Evolutionary conservation across 495 filamentous ascomycete species (phyloP).

Genomic region (Penicillium bovifimosum): DNA sequence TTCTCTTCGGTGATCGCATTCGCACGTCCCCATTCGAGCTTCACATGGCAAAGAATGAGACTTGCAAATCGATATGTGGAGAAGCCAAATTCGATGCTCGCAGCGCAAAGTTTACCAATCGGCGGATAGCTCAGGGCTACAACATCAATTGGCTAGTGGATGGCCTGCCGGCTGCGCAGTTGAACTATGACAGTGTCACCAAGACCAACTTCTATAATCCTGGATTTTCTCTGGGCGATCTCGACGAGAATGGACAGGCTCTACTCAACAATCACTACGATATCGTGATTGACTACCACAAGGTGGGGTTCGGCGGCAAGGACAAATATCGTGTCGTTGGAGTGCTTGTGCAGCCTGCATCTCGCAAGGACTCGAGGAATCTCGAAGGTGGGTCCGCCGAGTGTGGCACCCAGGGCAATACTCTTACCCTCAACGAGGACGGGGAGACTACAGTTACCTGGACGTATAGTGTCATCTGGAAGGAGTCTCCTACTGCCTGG

Average conservation of each 20-base stretch:
- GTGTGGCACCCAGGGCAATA: slow-evolving; percentile 49
- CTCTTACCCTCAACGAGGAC: slow-evolving; percentile 59
- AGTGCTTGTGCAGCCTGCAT: slow-evolving; percentile 76
- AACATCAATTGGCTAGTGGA: slow-evolving; percentile 95
- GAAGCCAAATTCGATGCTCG: slow-evolving; percentile 58
- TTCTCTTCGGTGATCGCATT: slow-evolving; percentile 94
- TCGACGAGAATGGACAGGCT: slow-evolving; percentile 50
- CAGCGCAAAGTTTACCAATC: slow-evolving; percentile 73
- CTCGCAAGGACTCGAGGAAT: slow-evolving; percentile 54
- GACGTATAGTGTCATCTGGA: slow-evolving; percentile 90
- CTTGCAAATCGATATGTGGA: slow-evolving; percentile 73
- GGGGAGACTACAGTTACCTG: slow-evolving; percentile 67
- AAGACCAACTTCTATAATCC: slow-evolving; percentile 74
- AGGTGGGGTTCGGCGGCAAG: slow-evolving; percentile 49
- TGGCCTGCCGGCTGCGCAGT: slow-evolving; percentile 82
- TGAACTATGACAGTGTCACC: slow-evolving; percentile 66
- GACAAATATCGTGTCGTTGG: slow-evolving; percentile 83
- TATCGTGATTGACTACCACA: slow-evolving; percentile 89
- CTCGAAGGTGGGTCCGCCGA: slow-evolving; percentile 51
- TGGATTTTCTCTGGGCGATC: slow-evolving; percentile 76
- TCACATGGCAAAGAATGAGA: slow-evolving; percentile 76
- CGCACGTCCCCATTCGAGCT: slow-evolving; percentile 86
- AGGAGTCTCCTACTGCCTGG: slow-evolving; percentile 72
- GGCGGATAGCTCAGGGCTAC: slow-evolving; percentile 72
- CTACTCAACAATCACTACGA: slow-evolving; percentile 89